These are phyloP conservation scores for Pyrenophora seminiperda DNA, from an alignment of 2,329 filamentous ascomycete genomes.

Conservation along the genomic window DNA sequence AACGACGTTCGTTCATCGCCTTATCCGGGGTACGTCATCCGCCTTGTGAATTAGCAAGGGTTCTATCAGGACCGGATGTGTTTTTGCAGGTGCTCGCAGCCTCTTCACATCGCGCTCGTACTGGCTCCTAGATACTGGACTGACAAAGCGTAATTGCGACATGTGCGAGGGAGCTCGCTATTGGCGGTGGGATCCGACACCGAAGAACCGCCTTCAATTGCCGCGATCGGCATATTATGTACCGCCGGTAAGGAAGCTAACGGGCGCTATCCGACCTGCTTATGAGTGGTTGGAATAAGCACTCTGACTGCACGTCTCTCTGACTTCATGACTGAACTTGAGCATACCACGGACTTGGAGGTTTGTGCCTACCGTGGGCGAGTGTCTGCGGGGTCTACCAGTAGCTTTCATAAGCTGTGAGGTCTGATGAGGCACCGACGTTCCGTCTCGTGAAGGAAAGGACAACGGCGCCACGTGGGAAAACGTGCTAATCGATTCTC, in stretches of 20 bases:
- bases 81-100: not conserved
- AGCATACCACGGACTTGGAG: no score
- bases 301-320: not conserved
- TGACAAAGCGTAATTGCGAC: no score
- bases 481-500: not conserved
- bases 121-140: no score
- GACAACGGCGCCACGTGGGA: conserved; percentile 1
- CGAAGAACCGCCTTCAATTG: not conserved
- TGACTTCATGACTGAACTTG: not conserved
- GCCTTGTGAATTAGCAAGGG: conserved; percentile 3
- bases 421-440: no score
- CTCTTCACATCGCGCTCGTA: no score
- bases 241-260: not conserved
- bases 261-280: not conserved
- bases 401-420: no score
- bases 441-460: not conserved
- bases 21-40: conserved; percentile 12
- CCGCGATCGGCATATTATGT: conserved; percentile 5
- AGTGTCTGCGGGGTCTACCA: no score
- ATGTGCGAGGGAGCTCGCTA: not conserved
- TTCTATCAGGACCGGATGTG: not conserved
- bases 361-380: no score
- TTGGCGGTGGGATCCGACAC: not conserved
- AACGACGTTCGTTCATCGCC: not conserved
- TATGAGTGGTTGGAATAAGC: conserved; percentile 3